Evolutionary conservation across 1,139 yeast genomes (phyloP).

Genomic region (Petasospora rhodanensis): DNA sequence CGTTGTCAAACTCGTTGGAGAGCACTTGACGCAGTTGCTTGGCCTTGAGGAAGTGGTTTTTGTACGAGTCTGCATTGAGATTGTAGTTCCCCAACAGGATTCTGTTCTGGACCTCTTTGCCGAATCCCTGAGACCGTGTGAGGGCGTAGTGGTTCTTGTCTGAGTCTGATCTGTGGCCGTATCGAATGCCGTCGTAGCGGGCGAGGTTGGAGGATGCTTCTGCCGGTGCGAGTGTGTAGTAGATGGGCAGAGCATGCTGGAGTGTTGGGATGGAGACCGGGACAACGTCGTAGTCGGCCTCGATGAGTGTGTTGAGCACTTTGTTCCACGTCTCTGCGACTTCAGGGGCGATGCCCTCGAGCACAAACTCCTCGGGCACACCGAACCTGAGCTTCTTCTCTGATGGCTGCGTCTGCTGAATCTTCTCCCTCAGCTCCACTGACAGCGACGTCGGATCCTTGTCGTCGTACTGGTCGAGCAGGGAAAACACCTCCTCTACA

Average conservation of each 20-base stretch:
- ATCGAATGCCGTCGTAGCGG: slow-evolving; percentile 85
- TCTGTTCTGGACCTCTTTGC: slow-evolving; percentile 78
- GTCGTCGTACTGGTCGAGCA: slow-evolving; percentile 56
- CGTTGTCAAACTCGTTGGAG: slow-evolving; percentile 58
- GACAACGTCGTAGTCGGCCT: slow-evolving; percentile 49
- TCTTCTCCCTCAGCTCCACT: slow-evolving; percentile 31
- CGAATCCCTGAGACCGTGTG: slow-evolving; percentile 66
- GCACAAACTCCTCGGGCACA: slow-evolving; percentile 59
- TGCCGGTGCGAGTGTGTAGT: slow-evolving; percentile 84
- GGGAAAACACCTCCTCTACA: slow-evolving; percentile 45
- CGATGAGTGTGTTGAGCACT: slow-evolving; percentile 39
- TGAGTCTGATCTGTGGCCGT: slow-evolving; percentile 54
- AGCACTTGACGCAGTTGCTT: slow-evolving; percentile 58
- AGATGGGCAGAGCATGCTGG: slow-evolving; percentile 67
- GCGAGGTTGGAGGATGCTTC: slow-evolving; percentile 93
- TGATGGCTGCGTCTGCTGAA: slow-evolving; percentile 15
- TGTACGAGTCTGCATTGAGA: slow-evolving; percentile 62
- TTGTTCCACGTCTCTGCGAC: slow-evolving; percentile 45
- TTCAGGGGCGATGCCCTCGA: slow-evolving; percentile 48
- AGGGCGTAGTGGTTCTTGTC: slow-evolving; percentile 42
- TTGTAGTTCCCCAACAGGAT: slow-evolving; percentile 84
- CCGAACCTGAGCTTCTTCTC: slow-evolving; percentile 49
- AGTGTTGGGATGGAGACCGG: slow-evolving; percentile 70
- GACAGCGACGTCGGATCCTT: slow-evolving; percentile 79
- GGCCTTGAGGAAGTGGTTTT: slow-evolving; percentile 80